Evolutionary conservation across 345 rosid genomes (phyloP).

Genomic region (Balakata baccata): DNA sequence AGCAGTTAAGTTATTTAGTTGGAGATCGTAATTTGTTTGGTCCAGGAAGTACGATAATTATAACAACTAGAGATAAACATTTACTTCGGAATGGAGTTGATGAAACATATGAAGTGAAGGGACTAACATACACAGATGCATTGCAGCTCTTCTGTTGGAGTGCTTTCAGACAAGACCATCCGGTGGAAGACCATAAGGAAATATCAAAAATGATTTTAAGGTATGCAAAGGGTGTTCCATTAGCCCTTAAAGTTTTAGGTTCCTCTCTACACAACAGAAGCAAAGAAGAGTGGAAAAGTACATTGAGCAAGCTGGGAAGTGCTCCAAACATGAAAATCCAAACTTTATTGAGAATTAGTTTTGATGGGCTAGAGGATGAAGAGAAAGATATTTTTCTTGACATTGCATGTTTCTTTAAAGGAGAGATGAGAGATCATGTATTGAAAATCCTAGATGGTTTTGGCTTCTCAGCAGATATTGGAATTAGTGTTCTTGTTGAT

Average conservation of each 20-base stretch:
- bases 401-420: slow-evolving; percentile 17
- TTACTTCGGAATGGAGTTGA: slow-evolving; percentile 2
- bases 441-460: neutral
- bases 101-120: neutral
- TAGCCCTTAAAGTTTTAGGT: slow-evolving; percentile 19
- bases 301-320: slow-evolving; percentile 2
- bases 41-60: slow-evolving; percentile 18
- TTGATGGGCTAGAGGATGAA: slow-evolving; percentile 11
- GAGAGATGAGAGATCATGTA: neutral
- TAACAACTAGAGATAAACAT: slow-evolving; percentile 15
- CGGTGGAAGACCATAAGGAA: neutral
- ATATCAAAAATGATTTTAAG: neutral
- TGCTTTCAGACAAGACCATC: slow-evolving; percentile 16
- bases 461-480: slow-evolving; percentile 12
- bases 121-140: neutral
- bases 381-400: slow-evolving; percentile 24
- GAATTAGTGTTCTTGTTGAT: slow-evolving; percentile 9
- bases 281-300: slow-evolving; percentile 11
- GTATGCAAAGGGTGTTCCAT: slow-evolving; percentile 14
- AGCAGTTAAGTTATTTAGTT: slow-evolving; percentile 1
- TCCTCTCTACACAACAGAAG: slow-evolving; percentile 12
- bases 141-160: slow-evolving; percentile 11
- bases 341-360: slow-evolving; percentile 9
- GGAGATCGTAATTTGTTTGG: slow-evolving; percentile 5
- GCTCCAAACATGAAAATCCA: slow-evolving; percentile 7